phyloP scores from a whole-genome alignment of 2,329 filamentous ascomycete genomes.

The Leptographium wingfieldii region DNA sequence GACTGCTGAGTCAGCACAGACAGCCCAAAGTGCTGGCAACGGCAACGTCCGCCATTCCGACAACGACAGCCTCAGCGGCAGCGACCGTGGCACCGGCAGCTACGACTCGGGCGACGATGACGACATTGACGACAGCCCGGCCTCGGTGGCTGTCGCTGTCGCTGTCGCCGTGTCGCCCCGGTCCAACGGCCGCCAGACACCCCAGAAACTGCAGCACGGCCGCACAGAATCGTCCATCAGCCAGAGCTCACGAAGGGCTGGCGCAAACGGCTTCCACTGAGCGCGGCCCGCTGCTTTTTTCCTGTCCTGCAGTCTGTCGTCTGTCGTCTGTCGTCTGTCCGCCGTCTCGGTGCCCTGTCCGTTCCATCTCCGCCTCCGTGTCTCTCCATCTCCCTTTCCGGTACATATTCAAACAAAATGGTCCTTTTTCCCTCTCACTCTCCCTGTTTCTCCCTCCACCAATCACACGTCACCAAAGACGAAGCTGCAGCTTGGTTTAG shows the following conservation, averaged over 20 bases:
- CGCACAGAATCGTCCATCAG: background rate
- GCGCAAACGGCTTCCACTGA: conserved; percentile 2
- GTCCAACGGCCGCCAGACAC: background rate
- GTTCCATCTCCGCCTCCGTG: background rate
- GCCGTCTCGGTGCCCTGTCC: too few relatives aligned
- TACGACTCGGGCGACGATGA: background rate
- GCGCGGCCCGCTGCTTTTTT: background rate
- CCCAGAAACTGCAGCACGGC: background rate
- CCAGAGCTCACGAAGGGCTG: conserved; percentile 3
- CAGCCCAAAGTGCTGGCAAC: too few relatives aligned
- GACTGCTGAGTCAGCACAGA: too few relatives aligned
- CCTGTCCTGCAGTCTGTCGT: background rate
- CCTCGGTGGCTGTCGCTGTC: background rate
- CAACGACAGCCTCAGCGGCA: conserved; percentile 16
- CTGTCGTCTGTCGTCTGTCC: background rate
- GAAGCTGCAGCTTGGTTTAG: too few relatives aligned
- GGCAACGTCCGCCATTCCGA: background rate
- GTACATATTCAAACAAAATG: too few relatives aligned
- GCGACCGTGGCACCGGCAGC: conserved; percentile 4
- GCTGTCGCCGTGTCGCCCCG: background rate
- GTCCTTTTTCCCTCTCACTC: too few relatives aligned
- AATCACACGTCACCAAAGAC: too few relatives aligned
- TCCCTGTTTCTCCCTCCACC: too few relatives aligned
- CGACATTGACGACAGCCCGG: background rate
- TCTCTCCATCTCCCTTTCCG: background rate